phyloP scores from a whole-genome alignment of 257 asterid genomes.

The Verbena officinalis region DNA sequence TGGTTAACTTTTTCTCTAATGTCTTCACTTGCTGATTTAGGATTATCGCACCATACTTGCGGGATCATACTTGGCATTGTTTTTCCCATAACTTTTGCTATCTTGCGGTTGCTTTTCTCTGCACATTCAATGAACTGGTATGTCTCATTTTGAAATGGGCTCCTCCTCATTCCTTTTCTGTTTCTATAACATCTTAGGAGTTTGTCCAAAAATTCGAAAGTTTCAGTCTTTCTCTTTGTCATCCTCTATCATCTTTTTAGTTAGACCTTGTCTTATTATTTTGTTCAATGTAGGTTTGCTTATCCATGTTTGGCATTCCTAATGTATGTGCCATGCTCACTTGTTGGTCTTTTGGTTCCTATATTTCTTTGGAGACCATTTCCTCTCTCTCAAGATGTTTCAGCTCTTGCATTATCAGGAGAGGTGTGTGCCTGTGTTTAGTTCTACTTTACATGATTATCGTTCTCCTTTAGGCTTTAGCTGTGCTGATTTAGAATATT shows the following conservation, averaged over 20 bases:
- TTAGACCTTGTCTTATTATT: conserved; percentile 20
- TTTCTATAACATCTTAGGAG: conserved; percentile 6
- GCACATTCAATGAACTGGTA: conserved; percentile 92
- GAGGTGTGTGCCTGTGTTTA: conserved; percentile 56
- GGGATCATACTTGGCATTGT: conserved; percentile 72
- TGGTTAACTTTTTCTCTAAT: conserved; percentile 17
- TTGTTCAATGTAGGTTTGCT: conserved; percentile 64
- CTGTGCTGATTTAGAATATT: conserved; percentile 11
- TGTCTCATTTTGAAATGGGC: conserved; percentile 4
- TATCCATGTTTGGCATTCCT: conserved; percentile 77
- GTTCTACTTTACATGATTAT: conserved; percentile 11
- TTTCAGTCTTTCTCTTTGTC: conserved; percentile 16
- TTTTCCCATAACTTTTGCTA: conserved; percentile 67
- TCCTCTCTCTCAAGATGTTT: conserved; percentile 69
- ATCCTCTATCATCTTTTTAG: conserved; percentile 13
- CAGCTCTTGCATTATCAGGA: conserved; percentile 45
- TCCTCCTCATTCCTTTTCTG: conserved; percentile 3
- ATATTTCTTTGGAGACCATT: conserved; percentile 62
- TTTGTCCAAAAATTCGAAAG: conserved; percentile 5
- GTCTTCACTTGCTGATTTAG: conserved; percentile 51
- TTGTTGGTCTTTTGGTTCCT: conserved; percentile 82
- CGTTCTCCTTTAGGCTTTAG: not conserved
- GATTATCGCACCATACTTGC: conserved; percentile 64
- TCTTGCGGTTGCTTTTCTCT: conserved; percentile 67
- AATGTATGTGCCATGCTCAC: conserved; percentile 91